Evolutionary conservation across 441 rosid genomes (phyloP).

Genomic region (Gossypium trilobum): DNA sequence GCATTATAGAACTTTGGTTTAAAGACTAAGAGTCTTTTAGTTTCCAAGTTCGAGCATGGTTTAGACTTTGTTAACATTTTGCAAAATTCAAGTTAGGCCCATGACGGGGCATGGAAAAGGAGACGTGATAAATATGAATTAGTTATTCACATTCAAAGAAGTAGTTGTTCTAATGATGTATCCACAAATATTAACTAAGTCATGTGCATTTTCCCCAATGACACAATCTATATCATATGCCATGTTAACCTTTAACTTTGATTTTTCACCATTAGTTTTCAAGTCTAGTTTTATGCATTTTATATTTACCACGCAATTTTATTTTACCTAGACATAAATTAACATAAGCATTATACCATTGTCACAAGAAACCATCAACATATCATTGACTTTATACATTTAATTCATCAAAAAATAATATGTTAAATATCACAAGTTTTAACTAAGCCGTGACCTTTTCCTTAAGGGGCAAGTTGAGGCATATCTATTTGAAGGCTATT

Average conservation of each 20-base stretch:
- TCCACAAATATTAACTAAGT: not conserved
- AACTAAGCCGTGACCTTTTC: not conserved
- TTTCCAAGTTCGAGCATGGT: no score
- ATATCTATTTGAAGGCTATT: slow-evolving; percentile 54
- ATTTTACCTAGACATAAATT: no score
- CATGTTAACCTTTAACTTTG: not conserved
- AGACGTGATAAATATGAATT: not conserved
- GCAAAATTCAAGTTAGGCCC: no score
- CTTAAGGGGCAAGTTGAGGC: slow-evolving; percentile 44
- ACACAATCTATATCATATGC: not conserved
- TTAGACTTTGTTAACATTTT: no score
- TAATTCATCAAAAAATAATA: no score
- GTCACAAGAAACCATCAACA: no score
- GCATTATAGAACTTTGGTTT: no score
- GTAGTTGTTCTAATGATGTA: not conserved
- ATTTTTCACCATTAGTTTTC: not conserved
- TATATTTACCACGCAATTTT: not conserved
- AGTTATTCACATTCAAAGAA: not conserved
- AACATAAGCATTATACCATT: no score
- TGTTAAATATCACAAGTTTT: no score
- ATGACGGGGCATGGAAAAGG: no score
- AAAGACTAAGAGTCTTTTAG: no score
- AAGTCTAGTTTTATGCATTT: not conserved
- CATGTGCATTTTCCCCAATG: not conserved
- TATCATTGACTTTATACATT: no score